Conservation (phyloP, 805 yeast genomes). For the Candida insectalens region DNA sequence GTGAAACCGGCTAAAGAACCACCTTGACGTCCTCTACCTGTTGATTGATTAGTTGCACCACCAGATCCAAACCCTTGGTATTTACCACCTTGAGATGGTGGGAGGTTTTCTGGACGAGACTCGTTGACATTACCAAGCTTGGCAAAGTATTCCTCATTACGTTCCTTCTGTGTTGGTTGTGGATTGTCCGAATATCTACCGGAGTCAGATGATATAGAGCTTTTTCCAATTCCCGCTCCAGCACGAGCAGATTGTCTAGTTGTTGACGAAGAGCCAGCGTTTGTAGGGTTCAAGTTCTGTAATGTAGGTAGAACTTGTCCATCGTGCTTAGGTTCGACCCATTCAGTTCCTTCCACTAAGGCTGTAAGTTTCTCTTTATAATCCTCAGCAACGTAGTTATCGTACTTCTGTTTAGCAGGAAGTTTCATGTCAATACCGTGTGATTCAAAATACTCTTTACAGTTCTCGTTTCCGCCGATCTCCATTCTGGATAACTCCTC, state of each 20-base stretch:
- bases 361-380: constrained; percentile 77
- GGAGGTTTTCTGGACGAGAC: constrained; percentile 63
- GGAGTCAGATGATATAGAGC: constrained; percentile 4
- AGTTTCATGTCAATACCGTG: constrained; percentile 61
- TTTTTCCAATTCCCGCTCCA: not conserved
- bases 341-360: constrained; percentile 62
- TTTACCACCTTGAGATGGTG: constrained; percentile 92
- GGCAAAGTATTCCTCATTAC: constrained; percentile 77
- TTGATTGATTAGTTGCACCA: constrained; percentile 33
- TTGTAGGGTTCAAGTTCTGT: not conserved
- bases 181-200: constrained; percentile 1
- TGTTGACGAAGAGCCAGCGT: not conserved
- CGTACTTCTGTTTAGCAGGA: constrained; percentile 69
- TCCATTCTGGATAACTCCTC: constrained; percentile 91
- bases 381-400: constrained; percentile 89
- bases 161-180: constrained; percentile 28
- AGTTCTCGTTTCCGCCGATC: constrained; percentile 80
- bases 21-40: constrained; percentile 6
- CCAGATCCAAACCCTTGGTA: constrained; percentile 87
- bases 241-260: not conserved
- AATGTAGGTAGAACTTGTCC: constrained; percentile 32
- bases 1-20: constrained; percentile 49
- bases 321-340: constrained; percentile 53
- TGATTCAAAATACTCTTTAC: constrained; percentile 54
- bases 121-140: constrained; percentile 66